Conservation (phyloP, 352 stramenopile genomes). For the Phytophthora litchii region DNA sequence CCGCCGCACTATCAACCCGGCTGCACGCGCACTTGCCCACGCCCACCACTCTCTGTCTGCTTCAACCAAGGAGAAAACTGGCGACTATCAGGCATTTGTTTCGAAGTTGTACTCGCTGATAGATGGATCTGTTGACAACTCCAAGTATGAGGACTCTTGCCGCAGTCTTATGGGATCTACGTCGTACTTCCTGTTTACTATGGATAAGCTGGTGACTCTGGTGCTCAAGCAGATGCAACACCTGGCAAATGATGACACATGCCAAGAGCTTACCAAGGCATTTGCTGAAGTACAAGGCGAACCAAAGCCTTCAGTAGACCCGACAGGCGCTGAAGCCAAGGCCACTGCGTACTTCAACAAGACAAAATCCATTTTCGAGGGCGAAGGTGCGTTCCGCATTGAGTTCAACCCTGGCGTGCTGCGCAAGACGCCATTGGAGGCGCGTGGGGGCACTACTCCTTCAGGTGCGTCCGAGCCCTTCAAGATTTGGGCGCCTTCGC, state of each 20-base stretch:
- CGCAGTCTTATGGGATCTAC: constrained; percentile 89
- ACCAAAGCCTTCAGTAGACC: constrained; percentile 33
- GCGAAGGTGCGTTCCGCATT: constrained; percentile 84
- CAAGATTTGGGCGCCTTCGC: constrained; percentile 87
- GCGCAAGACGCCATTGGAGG: constrained; percentile 74
- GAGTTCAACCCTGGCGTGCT: constrained; percentile 84
- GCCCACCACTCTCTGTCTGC: constrained; percentile 61
- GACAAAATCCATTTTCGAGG: constrained; percentile 83
- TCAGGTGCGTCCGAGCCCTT: constrained; percentile 43
- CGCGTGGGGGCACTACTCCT: constrained; percentile 48
- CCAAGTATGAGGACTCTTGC: constrained; percentile 91
- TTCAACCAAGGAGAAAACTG: constrained; percentile 70
- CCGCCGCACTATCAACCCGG: constrained; percentile 87
- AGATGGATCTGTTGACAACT: constrained; percentile 86
- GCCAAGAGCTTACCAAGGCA: constrained; percentile 77
- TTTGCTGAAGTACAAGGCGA: constrained; percentile 62
- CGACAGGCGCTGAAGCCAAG: constrained; percentile 39
- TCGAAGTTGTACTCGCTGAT: constrained; percentile 89
- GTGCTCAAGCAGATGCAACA: constrained; percentile 92
- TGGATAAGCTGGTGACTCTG: constrained; percentile 89
- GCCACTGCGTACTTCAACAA: constrained; percentile 65
- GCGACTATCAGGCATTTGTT: constrained; percentile 88
- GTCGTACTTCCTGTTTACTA: constrained; percentile 92
- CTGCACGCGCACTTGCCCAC: constrained; percentile 77
- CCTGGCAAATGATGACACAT: constrained; percentile 80